Base-by-base conservation (phyloP, 768 basidiomycete genomes). In the Punctularia strigosozonata region DNA sequence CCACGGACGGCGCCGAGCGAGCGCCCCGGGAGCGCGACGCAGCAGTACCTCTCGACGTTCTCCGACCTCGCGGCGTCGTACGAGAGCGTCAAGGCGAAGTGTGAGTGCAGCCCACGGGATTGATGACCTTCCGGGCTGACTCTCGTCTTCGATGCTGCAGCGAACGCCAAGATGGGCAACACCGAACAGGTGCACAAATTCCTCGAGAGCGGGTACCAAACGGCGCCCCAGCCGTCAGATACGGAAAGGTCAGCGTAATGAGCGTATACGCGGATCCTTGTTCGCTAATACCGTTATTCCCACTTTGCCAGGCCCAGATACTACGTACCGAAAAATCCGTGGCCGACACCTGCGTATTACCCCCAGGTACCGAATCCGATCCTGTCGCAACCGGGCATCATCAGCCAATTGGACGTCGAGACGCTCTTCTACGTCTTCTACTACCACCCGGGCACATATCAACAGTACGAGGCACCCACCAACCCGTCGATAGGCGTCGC, bases 401-500 rank as follows among this genome's bases (percentile, higher is more conserved):
- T 92, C 55, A 69, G 82, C 23, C 85, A 91, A 55, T 73, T 98
- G 44, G 95, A 99, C 47, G 80, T 95, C 36, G 95, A 99, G 64
- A 97, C 94, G 15, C 67, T 98, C 7, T 98, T 99, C 63, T 99
- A 91, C 64, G 85, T 98, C 52, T 99, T 99, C 63, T 99, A 99
- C 66, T 98, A 88, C 64, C 75, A 86, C 36, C 89, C 91, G 8
- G 92, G 92, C 42, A 95, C 94, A 48, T 98, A 98, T 65, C 89
- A 92, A 58, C 95, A 99, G 89, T 94, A 55, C 51, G 81, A 68
- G 6, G 3, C 4, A 18, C 7, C 25, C 24, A 28, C 31, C 33
- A 19, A 6, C 12, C 45, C 4, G 17, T 19, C 19, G 10, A 6
- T 32, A 22, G 21, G 31, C 25, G 36, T 25, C 30, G 38, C 39